phyloP scores from a whole-genome alignment of 495 filamentous ascomycete species.

The Terfezia boudieri region DNA sequence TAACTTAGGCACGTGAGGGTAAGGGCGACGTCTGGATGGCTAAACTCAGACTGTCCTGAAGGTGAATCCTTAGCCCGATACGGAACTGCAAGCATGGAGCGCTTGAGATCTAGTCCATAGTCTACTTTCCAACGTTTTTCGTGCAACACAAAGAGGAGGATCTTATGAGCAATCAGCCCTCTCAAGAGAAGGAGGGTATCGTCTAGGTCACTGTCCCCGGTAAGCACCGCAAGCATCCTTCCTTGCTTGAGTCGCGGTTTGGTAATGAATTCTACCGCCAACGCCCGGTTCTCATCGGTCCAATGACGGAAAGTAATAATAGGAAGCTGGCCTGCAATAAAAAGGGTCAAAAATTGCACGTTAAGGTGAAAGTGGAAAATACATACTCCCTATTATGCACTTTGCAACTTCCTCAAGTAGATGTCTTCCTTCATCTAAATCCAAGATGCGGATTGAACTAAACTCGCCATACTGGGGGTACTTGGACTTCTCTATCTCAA shows the following conservation, averaged over 20 bases:
- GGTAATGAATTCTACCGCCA: too few species aligned
- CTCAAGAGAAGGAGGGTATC: constrained; percentile 19
- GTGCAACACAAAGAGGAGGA: constrained; percentile 32
- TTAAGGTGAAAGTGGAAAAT: too few species aligned
- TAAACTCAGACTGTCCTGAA: constrained; percentile 41
- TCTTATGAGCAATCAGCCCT: constrained; percentile 34
- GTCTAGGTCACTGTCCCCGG: too few species aligned
- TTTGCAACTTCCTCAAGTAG: neutral
- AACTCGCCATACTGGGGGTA: neutral
- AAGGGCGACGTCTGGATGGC: constrained; percentile 49
- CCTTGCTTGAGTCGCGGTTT: too few species aligned
- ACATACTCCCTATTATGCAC: neutral
- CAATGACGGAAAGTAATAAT: too few species aligned
- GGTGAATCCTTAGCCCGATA: constrained; percentile 47
- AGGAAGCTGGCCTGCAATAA: too few species aligned
- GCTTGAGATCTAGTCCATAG: constrained; percentile 33
- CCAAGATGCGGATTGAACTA: neutral
- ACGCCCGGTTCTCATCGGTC: too few species aligned
- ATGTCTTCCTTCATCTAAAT: neutral
- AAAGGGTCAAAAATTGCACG: too few species aligned
- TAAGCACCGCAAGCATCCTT: too few species aligned
- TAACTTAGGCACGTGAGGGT: constrained; percentile 43
- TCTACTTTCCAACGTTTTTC: constrained; percentile 46
- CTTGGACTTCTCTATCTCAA: neutral
- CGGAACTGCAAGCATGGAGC: constrained; percentile 40